Percentiles rank a stretch among this genome's conserved stretches.
phyloP scores from a whole-genome alignment of 257 asterid genomes.

The Capsicum chinense region DNA sequence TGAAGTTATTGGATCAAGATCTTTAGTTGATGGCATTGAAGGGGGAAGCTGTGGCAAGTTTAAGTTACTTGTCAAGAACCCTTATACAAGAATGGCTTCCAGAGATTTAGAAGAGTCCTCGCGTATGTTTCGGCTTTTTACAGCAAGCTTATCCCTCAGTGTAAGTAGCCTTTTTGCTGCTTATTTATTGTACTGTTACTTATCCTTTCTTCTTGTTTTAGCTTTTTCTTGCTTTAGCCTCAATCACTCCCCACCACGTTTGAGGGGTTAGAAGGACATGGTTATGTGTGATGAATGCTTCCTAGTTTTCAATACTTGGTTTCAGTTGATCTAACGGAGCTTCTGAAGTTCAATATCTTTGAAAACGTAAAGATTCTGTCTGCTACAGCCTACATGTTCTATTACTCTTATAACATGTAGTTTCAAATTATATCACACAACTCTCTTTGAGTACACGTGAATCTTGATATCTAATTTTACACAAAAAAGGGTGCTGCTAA shows the following conservation, averaged over 20 bases:
- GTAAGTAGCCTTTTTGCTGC: conserved; percentile 53
- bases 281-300: conserved; percentile 22
- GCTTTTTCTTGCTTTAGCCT: not conserved
- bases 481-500: not conserved
- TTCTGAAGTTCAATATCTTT: conserved; percentile 3
- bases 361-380: not conserved
- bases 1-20: conserved; percentile 87
- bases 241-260: not conserved
- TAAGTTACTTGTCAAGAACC: conserved; percentile 73
- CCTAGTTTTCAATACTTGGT: conserved; percentile 5
- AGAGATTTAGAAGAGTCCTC: conserved; percentile 87
- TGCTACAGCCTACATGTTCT: not conserved
- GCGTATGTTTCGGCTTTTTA: conserved; percentile 80
- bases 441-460: not conserved
- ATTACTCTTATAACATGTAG: conserved; percentile 13
- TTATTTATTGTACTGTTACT: conserved; percentile 1
- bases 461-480: not conserved
- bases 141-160: conserved; percentile 83
- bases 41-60: conserved; percentile 69
- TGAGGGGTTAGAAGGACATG: conserved; percentile 5
- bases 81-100: conserved; percentile 85
- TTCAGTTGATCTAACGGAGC: conserved; percentile 24
- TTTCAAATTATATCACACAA: not conserved
- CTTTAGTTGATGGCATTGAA: conserved; percentile 76
- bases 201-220: conserved; percentile 19